phyloP scores from a whole-genome alignment of 1,284 basidiomycete species.

The Cystobasidiaceae sp. region DNA sequence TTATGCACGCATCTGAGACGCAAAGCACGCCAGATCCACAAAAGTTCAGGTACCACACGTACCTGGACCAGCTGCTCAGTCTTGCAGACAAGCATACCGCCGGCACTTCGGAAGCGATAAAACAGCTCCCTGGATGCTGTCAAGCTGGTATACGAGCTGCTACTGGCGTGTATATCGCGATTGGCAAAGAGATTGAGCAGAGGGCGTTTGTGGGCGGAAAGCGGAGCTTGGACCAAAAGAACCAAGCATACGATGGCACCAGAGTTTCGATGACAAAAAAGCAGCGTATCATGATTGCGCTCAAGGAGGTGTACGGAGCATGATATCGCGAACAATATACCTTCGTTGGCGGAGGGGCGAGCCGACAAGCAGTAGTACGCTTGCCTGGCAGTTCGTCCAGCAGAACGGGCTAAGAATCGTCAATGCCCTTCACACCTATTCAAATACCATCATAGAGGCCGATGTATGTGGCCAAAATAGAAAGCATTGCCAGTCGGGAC shows the following conservation, averaged over 20 bases:
- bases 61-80: slow-evolving; percentile 10
- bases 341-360: no score
- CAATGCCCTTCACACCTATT: no score
- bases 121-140: slow-evolving; percentile 12
- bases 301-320: slow-evolving; percentile 19
- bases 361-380: no score
- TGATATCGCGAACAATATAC: no score
- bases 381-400: no score
- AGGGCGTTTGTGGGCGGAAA: slow-evolving; percentile 7
- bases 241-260: slow-evolving; percentile 16
- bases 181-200: slow-evolving; percentile 22
- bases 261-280: slow-evolving; percentile 23
- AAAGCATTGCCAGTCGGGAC: no score
- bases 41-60: slow-evolving; percentile 24
- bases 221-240: not conserved
- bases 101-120: slow-evolving; percentile 13
- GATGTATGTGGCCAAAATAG: no score
- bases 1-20: not conserved
- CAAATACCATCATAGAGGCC: no score
- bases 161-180: slow-evolving; percentile 24
- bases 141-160: slow-evolving; percentile 30
- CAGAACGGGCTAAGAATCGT: no score
- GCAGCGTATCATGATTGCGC: slow-evolving; percentile 20
- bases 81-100: slow-evolving; percentile 20
- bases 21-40: not conserved